Percentiles rank a stretch among this genome's conserved stretches.
These are phyloP conservation scores for Aspergillus hortae DNA, from an alignment of 2,329 filamentous ascomycete genomes.

Conservation along the genomic window DNA sequence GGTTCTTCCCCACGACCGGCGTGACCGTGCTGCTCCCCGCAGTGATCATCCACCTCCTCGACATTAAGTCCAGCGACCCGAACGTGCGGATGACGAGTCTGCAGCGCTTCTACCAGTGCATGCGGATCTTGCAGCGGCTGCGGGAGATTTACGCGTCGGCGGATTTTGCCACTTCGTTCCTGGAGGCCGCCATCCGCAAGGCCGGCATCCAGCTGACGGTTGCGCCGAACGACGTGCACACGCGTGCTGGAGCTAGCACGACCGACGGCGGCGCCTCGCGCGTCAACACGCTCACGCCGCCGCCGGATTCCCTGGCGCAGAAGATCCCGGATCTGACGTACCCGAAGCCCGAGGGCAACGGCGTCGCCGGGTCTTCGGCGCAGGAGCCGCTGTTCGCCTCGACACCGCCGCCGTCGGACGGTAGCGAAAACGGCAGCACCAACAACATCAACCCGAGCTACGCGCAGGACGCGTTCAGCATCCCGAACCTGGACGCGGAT, in stretches of 20 bases:
- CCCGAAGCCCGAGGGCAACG: slow-evolving; percentile 22
- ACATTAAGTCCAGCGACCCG: slow-evolving; percentile 79
- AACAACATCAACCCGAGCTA: slow-evolving; percentile 34
- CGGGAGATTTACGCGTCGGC: slow-evolving; percentile 88
- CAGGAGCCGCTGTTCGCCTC: slow-evolving; percentile 32
- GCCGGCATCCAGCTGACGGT: slow-evolving; percentile 70
- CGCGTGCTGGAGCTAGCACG: slow-evolving; percentile 5
- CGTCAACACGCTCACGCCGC: slow-evolving; percentile 36
- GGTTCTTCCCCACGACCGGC: slow-evolving; percentile 80
- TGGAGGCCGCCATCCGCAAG: slow-evolving; percentile 88
- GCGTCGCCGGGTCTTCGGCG: slow-evolving; percentile 15
- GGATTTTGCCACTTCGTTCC: slow-evolving; percentile 92
- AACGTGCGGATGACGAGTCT: slow-evolving; percentile 69
- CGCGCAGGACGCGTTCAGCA: slow-evolving; percentile 25
- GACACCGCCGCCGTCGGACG: slow-evolving; percentile 40
- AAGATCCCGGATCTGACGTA: slow-evolving; percentile 39
- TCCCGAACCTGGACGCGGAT: slow-evolving; percentile 29
- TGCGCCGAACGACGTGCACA: slow-evolving; percentile 32
- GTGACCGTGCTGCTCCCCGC: slow-evolving; percentile 88
- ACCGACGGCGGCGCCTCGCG: slow-evolving; percentile 21
- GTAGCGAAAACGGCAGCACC: slow-evolving; percentile 42
- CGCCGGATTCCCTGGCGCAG: slow-evolving; percentile 38
- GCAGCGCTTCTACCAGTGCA: slow-evolving; percentile 83
- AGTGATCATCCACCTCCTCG: slow-evolving; percentile 88
- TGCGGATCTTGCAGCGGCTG: slow-evolving; percentile 83